Conservation (phyloP, 192 early-diverging fungal species). For the Phycomyces blakesleeanus region DNA sequence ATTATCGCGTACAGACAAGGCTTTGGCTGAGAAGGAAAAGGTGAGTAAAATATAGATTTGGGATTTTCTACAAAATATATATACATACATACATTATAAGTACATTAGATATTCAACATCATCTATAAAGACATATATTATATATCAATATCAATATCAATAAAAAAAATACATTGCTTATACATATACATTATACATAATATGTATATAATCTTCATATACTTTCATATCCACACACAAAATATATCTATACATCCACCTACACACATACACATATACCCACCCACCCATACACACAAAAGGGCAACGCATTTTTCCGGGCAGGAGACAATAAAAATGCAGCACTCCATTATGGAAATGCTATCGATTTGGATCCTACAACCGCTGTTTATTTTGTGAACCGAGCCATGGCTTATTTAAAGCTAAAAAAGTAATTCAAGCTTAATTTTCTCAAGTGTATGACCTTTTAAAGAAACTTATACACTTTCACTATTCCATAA, state of each 20-base stretch:
- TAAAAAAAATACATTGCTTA: neutral
- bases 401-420: conserved; percentile 80
- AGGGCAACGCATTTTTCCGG: conserved; percentile 62
- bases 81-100: too few relatives aligned
- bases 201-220: too few relatives aligned
- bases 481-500: too few relatives aligned
- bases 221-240: too few relatives aligned
- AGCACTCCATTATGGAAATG: conserved; percentile 57
- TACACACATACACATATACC: too few relatives aligned
- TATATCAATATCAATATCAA: too few relatives aligned
- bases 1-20: conserved; percentile 7
- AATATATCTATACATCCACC: too few relatives aligned
- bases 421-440: conserved; percentile 53
- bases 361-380: conserved; percentile 58
- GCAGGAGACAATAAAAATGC: conserved; percentile 56
- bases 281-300: too few relatives aligned
- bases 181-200: too few relatives aligned
- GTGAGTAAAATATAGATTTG: conserved; percentile 5
- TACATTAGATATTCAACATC: too few relatives aligned
- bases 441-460: neutral
- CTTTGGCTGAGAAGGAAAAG: conserved; percentile 23
- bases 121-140: too few relatives aligned
- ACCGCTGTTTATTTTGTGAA: conserved; percentile 63
- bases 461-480: neutral
- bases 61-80: neutral